Evolutionary conservation across 495 filamentous ascomycete genomes (phyloP).

Genomic region (Trichoderma virens): DNA sequence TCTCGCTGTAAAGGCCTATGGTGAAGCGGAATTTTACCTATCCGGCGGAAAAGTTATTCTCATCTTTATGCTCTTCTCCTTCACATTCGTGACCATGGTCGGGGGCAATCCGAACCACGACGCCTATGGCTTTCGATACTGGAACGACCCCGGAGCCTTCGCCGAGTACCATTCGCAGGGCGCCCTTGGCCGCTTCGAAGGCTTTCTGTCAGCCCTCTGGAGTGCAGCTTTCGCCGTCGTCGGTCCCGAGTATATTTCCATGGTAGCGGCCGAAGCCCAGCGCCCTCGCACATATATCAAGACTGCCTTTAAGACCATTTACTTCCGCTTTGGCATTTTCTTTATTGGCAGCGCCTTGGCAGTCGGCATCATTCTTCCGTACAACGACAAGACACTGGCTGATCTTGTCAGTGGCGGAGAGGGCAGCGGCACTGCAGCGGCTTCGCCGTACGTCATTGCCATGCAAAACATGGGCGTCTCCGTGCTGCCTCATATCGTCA

Average conservation of each 20-base stretch:
- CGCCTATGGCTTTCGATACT: constrained; percentile 48
- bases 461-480: constrained; percentile 56
- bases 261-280: constrained; percentile 37
- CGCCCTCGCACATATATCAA: constrained; percentile 36
- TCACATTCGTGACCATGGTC: constrained; percentile 45
- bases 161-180: constrained; percentile 49
- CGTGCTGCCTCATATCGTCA: constrained; percentile 57
- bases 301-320: constrained; percentile 43
- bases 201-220: constrained; percentile 35
- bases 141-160: constrained; percentile 62
- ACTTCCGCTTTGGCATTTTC: constrained; percentile 43
- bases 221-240: constrained; percentile 27
- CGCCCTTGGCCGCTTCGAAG: constrained; percentile 37
- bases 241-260: constrained; percentile 33
- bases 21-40: constrained; percentile 43
- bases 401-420: constrained; percentile 13
- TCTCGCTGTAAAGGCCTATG: constrained; percentile 37
- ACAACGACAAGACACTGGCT: constrained; percentile 32
- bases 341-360: constrained; percentile 39
- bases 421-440: constrained; percentile 42
- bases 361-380: constrained; percentile 41
- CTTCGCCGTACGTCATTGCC: constrained; percentile 63
- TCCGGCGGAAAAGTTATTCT: constrained; percentile 40
- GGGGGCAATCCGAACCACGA: constrained; percentile 39
- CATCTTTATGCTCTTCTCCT: constrained; percentile 36